Evolutionary conservation across 139 green algal genomes (phyloP).

Genomic region (Closterium sp.): DNA sequence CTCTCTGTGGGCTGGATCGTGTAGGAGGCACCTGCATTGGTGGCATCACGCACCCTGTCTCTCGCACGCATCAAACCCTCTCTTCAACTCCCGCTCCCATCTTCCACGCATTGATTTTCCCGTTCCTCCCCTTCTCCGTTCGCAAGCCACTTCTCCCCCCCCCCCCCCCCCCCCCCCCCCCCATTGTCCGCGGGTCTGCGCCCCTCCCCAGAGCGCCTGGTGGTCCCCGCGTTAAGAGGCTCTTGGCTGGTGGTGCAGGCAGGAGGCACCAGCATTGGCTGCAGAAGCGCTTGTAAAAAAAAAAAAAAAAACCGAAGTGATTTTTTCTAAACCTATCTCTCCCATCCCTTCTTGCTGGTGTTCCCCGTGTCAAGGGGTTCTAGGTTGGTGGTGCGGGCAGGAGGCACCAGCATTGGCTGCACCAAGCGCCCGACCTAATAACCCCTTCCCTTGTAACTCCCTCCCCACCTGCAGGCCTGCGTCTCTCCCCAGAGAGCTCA

Average conservation of each 20-base stretch:
- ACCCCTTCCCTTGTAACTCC: too few species aligned
- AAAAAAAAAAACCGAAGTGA: too few species aligned
- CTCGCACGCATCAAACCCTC: too few species aligned
- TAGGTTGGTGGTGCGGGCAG: neutral
- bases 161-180: too few species aligned
- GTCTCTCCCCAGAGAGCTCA: neutral
- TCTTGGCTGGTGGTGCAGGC: neutral
- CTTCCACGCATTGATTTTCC: too few species aligned
- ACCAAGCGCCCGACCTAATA: slow-evolving; percentile 34
- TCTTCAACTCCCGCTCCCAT: too few species aligned
- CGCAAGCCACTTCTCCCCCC: too few species aligned
- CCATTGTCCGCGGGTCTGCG: neutral
- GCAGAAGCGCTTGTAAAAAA: slow-evolving; percentile 1
- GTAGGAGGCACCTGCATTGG: neutral
- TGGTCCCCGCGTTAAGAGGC: neutral
- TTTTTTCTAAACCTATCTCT: neutral
- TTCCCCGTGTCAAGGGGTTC: neutral
- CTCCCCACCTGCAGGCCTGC: neutral
- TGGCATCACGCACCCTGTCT: neutral
- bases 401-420: slow-evolving; percentile 11
- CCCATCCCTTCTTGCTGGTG: neutral
- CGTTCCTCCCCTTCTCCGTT: too few species aligned
- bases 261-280: neutral
- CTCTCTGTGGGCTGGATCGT: neutral
- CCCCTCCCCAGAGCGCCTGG: neutral